These are phyloP conservation scores for Thalassiosira mediterranea DNA, from an alignment of 352 stramenopile genomes.

Conservation along the genomic window DNA sequence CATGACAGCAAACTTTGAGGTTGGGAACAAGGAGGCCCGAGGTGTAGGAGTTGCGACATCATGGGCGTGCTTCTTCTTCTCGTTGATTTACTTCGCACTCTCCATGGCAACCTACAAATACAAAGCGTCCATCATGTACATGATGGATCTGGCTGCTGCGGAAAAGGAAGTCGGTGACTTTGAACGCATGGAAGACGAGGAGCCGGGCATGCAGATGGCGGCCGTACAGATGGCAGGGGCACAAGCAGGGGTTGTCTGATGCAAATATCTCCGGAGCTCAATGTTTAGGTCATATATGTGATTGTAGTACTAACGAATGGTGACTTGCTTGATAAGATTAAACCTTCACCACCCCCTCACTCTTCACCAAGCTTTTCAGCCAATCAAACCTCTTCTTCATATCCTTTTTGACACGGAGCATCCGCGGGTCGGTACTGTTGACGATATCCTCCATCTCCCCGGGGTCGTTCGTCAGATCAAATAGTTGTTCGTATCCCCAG, in stretches of 20 bases:
- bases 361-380: constrained; percentile 31
- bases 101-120: constrained; percentile 25
- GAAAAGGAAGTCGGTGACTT: neutral
- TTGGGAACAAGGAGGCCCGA: neutral
- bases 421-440: constrained; percentile 21
- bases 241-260: neutral
- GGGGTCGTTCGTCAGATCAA: constrained; percentile 67
- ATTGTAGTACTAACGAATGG: neutral
- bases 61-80: constrained; percentile 9
- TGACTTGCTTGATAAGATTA: constrained; percentile 1
- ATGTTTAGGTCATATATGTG: neutral
- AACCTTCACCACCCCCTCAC: constrained; percentile 33
- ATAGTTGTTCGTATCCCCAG: constrained; percentile 67
- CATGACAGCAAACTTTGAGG: neutral
- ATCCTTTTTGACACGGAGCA: neutral
- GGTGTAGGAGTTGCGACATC: neutral
- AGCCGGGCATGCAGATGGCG: neutral
- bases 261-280: neutral
- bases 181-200: constrained; percentile 5
- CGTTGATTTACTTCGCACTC: neutral
- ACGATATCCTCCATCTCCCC: constrained; percentile 65
- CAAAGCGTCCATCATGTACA: constrained; percentile 17
- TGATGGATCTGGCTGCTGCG: neutral
- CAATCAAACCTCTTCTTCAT: constrained; percentile 41
- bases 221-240: neutral